Conservation (phyloP, 768 basidiomycete genomes). For the Trametes elegans region DNA sequence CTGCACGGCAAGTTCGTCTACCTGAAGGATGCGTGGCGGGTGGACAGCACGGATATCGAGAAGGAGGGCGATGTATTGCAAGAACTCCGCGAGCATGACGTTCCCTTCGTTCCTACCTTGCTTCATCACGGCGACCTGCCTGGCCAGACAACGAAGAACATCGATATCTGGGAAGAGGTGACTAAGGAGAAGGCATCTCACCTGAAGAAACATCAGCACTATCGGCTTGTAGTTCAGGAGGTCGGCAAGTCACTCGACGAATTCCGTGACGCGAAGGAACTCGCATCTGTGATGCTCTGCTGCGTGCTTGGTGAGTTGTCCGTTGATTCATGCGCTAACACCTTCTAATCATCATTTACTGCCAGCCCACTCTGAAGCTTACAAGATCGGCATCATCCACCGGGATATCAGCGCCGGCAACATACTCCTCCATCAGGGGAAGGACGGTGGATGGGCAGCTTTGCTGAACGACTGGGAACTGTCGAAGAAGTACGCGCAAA, state of each 20-base stretch:
- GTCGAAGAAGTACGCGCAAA: not conserved
- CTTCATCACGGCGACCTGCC: not conserved
- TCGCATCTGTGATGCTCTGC: not conserved
- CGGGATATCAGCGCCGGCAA: conserved; percentile 15
- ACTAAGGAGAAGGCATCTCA: not conserved
- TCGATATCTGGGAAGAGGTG: not conserved
- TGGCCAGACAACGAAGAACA: not conserved
- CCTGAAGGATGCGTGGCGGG: conserved; percentile 9
- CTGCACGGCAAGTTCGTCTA: not conserved
- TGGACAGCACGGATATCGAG: not conserved
- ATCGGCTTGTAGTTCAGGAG: conserved; percentile 14
- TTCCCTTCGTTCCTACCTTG: not conserved
- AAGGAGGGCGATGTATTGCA: not conserved
- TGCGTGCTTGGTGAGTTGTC: not conserved
- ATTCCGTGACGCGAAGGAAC: not conserved
- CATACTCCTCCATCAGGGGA: not conserved
- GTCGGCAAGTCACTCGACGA: conserved; percentile 3
- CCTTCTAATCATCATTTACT: not conserved
- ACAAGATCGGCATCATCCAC: not conserved
- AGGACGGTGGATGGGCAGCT: not conserved
- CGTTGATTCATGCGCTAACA: too few relatives aligned
- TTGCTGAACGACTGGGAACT: conserved; percentile 17
- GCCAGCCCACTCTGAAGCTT: not conserved
- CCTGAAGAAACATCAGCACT: conserved; percentile 9
- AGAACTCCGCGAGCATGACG: not conserved